Conservation (phyloP, 2,329 filamentous ascomycete genomes). For the Akanthomyces lecanii region DNA sequence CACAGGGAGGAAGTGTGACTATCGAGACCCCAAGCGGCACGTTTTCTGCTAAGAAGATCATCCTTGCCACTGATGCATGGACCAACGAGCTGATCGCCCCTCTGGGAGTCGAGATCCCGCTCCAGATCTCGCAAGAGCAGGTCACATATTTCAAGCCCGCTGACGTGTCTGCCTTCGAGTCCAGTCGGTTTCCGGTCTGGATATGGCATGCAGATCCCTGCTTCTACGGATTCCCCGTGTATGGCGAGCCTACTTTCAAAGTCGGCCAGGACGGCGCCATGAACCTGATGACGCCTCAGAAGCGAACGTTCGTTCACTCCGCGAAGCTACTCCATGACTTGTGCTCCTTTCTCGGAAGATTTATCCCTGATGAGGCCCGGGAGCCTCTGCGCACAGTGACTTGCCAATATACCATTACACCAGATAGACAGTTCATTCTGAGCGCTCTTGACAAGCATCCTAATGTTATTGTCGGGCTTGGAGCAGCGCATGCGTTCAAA, state of each 20-base stretch:
- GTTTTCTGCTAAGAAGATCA: conserved; percentile 15
- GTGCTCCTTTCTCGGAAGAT: neutral
- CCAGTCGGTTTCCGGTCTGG: conserved; percentile 18
- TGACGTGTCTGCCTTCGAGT: conserved; percentile 4
- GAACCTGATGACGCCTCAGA: conserved; percentile 17
- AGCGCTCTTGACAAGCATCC: conserved; percentile 20
- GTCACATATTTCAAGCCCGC: conserved; percentile 20
- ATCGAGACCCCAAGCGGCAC: conserved; percentile 15
- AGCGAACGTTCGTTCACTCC: conserved; percentile 18
- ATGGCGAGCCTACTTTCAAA: conserved; percentile 20
- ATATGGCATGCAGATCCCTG: conserved; percentile 16
- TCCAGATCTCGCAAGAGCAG: conserved; percentile 15
- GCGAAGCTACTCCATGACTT: conserved; percentile 1
- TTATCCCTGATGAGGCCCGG: conserved; percentile 1
- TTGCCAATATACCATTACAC: conserved; percentile 26
- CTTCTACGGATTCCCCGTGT: conserved; percentile 20
- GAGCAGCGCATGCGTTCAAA: conserved; percentile 25
- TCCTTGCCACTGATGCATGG: conserved; percentile 19
- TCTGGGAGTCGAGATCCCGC: conserved; percentile 26
- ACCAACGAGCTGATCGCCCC: conserved; percentile 17
- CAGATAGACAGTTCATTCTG: conserved; percentile 24
- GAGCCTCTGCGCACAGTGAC: conserved; percentile 24
- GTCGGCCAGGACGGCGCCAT: conserved; percentile 15
- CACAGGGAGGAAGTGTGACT: neutral
- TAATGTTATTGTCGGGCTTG: conserved; percentile 22